phyloP scores from a whole-genome alignment of 2,329 filamentous ascomycete genomes.

The Talaromyces sp. region DNA sequence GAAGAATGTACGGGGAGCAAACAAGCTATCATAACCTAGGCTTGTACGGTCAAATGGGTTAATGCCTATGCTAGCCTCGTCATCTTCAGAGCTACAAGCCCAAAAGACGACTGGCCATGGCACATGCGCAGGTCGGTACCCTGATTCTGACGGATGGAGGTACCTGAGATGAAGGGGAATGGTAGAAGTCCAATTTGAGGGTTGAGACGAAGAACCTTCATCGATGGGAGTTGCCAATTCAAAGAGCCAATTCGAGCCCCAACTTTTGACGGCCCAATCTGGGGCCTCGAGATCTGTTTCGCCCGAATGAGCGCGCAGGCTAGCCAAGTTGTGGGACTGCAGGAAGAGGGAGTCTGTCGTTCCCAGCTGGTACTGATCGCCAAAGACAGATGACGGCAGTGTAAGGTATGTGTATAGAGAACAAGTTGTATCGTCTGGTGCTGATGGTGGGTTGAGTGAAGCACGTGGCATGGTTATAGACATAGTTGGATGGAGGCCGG shows the following conservation, averaged over 20 bases:
- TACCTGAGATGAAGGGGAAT: slow-evolving; percentile 88
- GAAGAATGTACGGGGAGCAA: slow-evolving; percentile 75
- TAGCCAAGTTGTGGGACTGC: slow-evolving; percentile 73
- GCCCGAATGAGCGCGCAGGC: slow-evolving; percentile 68
- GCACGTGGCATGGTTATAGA: slow-evolving; percentile 64
- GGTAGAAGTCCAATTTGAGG: slow-evolving; percentile 40
- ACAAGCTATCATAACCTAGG: slow-evolving; percentile 83
- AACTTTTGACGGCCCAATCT: slow-evolving; percentile 72
- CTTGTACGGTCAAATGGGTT: slow-evolving; percentile 86
- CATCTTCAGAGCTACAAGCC: slow-evolving; percentile 69
- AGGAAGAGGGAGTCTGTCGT: slow-evolving; percentile 67
- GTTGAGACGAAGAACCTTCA: background rate
- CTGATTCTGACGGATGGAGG: slow-evolving; percentile 62
- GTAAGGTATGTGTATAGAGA: slow-evolving; percentile 78
- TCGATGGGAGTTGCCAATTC: slow-evolving; percentile 65
- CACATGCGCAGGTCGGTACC: slow-evolving; percentile 60
- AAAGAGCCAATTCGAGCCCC: slow-evolving; percentile 79
- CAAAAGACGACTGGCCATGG: slow-evolving; percentile 88
- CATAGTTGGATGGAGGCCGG: slow-evolving; percentile 81
- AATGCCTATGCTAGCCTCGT: slow-evolving; percentile 63
- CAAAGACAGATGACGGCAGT: slow-evolving; percentile 78
- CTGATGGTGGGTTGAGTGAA: slow-evolving; percentile 52
- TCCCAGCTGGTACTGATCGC: slow-evolving; percentile 81
- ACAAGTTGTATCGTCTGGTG: slow-evolving; percentile 60
- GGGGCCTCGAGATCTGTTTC: slow-evolving; percentile 91